Base-by-base conservation (phyloP, 495 filamentous ascomycete genomes). In the Staphylotrichum tortipilum region DNA sequence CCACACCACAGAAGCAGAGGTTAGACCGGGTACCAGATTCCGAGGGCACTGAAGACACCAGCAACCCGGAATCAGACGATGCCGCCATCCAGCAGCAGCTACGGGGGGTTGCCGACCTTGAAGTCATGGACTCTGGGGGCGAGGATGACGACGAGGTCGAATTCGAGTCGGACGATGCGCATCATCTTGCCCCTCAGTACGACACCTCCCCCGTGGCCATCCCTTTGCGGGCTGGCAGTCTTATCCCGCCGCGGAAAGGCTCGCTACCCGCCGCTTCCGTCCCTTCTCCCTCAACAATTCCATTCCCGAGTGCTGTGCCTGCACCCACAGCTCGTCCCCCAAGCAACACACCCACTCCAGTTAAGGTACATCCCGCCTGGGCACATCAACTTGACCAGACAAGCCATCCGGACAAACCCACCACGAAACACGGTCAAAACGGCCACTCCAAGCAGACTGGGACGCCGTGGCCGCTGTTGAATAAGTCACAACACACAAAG, bases 1-100 rank as follows among this genome's bases (percentile, higher is more conserved):
- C 65, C 3, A 68, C 63, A 6, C 63, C 65, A 1, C 53, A 57
- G 28, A 68, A 68, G 34, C 42, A 47, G n/a, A 59, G 45, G 33
- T 35, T 52, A 1, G 39, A 19, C 4, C 28, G 17, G 10, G 9
- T 53, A 4, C n/a, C 54, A 22, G 53, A 57, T 4, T 50, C 52
- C 0, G 56, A 58, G 35, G 45, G 46, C 2, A 21, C 21, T 1
- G 30, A 29, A 17, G 44, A 60, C 5, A 52, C 52, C 2, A 49
- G 50, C 29, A 47, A 55, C 23, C 14, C 23, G 3, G 62, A 59
- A 2, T 57, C 56, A 6, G 61, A 67, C 9, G 58, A 55, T 33
- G 55, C 49, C 3, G 58, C 52, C 7, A 51, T 59, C 18, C 37
- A n/a, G 1, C 53, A 48, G 12, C 55, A 63, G 33, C 34, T 57